Evolutionary conservation across 1,284 basidiomycete species (phyloP).

Genomic region (Abortiporus biennis): DNA sequence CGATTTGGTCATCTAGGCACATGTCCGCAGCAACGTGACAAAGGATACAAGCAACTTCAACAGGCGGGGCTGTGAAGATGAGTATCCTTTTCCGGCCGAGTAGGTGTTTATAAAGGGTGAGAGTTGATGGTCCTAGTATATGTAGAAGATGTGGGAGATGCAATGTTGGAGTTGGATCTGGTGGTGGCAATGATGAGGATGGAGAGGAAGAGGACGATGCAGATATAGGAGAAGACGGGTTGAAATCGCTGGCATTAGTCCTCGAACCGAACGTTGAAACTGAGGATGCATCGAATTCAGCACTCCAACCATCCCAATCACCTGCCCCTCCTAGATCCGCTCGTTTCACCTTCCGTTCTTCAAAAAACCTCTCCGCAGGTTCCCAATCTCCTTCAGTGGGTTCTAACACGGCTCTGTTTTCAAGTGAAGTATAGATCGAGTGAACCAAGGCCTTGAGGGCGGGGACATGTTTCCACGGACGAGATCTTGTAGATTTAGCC

Average conservation of each 20-base stretch:
- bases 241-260: no score
- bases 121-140: conserved; percentile 67
- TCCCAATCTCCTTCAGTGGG: conserved; percentile 57
- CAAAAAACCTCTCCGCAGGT: conserved; percentile 56
- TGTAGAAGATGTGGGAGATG: conserved; percentile 66
- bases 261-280: no score
- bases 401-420: conserved; percentile 40
- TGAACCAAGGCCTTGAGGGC: conserved; percentile 55
- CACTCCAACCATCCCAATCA: conserved; percentile 60
- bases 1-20: conserved; percentile 53
- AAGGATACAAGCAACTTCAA: conserved; percentile 70
- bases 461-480: conserved; percentile 65
- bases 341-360: conserved; percentile 44
- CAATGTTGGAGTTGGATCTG: conserved; percentile 44
- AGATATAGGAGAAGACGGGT: not conserved
- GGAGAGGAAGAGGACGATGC: not conserved
- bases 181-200: conserved; percentile 25
- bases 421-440: conserved; percentile 46
- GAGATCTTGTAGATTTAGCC: conserved; percentile 51
- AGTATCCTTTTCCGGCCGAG: conserved; percentile 65
- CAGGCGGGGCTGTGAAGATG: conserved; percentile 71
- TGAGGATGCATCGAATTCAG: conserved; percentile 57
- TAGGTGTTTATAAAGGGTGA: conserved; percentile 74
- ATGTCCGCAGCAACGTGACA: conserved; percentile 71
- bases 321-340: conserved; percentile 45